Evolutionary conservation across 495 filamentous ascomycete genomes (phyloP).

Genomic region (Apodospora peruviana): DNA sequence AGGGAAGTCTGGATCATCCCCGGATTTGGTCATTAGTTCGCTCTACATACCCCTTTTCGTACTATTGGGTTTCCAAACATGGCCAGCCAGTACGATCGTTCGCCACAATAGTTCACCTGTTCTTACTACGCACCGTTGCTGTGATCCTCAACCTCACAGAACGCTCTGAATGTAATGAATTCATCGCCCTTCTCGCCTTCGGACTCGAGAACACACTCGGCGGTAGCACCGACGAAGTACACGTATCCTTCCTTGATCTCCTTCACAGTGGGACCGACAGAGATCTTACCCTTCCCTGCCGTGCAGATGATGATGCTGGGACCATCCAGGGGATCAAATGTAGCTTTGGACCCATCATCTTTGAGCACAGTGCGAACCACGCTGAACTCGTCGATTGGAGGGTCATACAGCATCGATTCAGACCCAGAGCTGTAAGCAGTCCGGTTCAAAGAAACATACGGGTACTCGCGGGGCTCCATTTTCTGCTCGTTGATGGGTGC

Average conservation of each 20-base stretch:
- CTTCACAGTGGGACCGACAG: constrained; percentile 67
- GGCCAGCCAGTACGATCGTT: neutral
- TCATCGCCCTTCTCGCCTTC: constrained; percentile 46
- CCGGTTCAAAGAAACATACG: constrained; percentile 72
- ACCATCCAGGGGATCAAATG: constrained; percentile 79
- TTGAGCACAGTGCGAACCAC: constrained; percentile 78
- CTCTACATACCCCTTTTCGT: too few relatives aligned
- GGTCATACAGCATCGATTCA: constrained; percentile 71
- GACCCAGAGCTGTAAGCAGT: constrained; percentile 71
- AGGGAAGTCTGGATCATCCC: too few relatives aligned
- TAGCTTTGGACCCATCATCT: constrained; percentile 67
- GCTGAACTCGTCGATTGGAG: constrained; percentile 93
- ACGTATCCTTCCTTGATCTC: constrained; percentile 69
- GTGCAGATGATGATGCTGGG: constrained; percentile 93
- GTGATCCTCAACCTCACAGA: constrained; percentile 68
- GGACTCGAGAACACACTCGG: constrained; percentile 73
- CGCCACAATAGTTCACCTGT: neutral
- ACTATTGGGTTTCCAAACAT: too few relatives aligned
- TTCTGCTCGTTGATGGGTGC: constrained; percentile 93
- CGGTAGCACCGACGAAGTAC: constrained; percentile 89
- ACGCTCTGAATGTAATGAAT: constrained; percentile 91
- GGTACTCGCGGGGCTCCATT: constrained; percentile 77
- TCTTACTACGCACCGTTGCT: constrained; percentile 18
- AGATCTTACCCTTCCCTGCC: constrained; percentile 70
- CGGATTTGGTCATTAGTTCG: too few relatives aligned